Evolutionary conservation across 2,329 filamentous ascomycete genomes (phyloP).

Genomic region (Calonectria ilicicola): DNA sequence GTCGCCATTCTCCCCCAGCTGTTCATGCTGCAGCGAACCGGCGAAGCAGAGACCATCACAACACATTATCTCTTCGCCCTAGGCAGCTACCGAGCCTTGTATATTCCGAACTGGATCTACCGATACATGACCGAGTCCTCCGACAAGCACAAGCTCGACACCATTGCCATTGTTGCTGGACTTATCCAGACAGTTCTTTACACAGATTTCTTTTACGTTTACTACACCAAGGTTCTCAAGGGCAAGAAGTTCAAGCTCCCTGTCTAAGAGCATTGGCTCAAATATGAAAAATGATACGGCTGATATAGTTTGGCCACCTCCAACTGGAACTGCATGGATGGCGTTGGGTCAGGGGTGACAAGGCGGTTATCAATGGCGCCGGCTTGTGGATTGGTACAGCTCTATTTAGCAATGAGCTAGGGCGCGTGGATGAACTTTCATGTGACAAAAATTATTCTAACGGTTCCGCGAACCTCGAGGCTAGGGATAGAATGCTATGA

Average conservation of each 20-base stretch:
- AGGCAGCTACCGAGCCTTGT: conserved; percentile 90
- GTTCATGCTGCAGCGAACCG: conserved; percentile 97
- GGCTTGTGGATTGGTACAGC: conserved; percentile 33
- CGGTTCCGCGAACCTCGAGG: neutral
- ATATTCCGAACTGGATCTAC: conserved; percentile 99
- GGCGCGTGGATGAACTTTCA: neutral
- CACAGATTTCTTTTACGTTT: conserved; percentile 99
- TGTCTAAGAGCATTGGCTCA: conserved; percentile 64
- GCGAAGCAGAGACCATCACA: conserved; percentile 99
- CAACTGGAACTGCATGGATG: conserved; percentile 45
- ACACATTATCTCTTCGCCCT: conserved; percentile 97
- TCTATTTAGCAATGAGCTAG: conserved; percentile 24
- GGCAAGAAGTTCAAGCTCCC: conserved; percentile 90
- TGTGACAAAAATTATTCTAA: conserved; percentile 13
- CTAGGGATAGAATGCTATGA: conserved; percentile 17
- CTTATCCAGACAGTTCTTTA: conserved; percentile 95
- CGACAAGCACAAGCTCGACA: conserved; percentile 77
- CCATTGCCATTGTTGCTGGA: conserved; percentile 88
- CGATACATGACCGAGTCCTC: conserved; percentile 79
- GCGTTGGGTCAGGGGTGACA: conserved; percentile 45
- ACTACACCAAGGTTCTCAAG: conserved; percentile 96
- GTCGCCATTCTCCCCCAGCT: conserved; percentile 97
- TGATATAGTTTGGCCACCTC: conserved; percentile 6
- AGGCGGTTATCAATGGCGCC: conserved; percentile 44
- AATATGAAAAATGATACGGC: neutral